A percentile compares a stretch with the other conserved stretches of the same genome.
Conservation (phyloP, 116 monocot species). For the Dioscorea cayenensis region DNA sequence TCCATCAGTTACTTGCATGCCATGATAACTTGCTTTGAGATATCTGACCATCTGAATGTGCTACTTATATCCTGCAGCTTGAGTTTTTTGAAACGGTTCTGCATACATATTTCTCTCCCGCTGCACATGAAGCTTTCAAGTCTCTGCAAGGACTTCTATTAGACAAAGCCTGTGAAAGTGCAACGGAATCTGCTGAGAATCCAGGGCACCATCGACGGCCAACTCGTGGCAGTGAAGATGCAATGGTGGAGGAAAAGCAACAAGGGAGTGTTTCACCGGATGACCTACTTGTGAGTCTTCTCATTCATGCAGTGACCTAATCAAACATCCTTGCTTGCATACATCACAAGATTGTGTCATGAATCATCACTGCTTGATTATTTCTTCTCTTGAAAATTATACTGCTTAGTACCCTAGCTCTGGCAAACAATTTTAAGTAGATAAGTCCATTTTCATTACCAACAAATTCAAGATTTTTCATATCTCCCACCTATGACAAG, state of each 20-base stretch:
- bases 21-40: too few relatives aligned
- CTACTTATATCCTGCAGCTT: slow-evolving; percentile 44
- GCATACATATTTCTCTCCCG: slow-evolving; percentile 68
- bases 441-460: background rate
- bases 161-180: slow-evolving; percentile 76
- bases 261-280: slow-evolving; percentile 68
- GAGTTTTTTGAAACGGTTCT: slow-evolving; percentile 92
- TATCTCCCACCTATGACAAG: background rate
- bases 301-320: background rate
- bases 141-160: slow-evolving; percentile 75
- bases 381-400: background rate
- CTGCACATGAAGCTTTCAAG: slow-evolving; percentile 71
- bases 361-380: background rate
- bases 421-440: too few relatives aligned
- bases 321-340: background rate
- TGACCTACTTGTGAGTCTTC: slow-evolving; percentile 75
- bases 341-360: background rate
- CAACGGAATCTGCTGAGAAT: slow-evolving; percentile 52
- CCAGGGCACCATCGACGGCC: slow-evolving; percentile 72
- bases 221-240: slow-evolving; percentile 94
- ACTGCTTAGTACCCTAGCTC: background rate
- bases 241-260: slow-evolving; percentile 66
- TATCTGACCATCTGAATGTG: background rate
- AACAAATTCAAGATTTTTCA: background rate
- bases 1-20: too few relatives aligned